These are phyloP conservation scores for Sherardia arvensis DNA, from an alignment of 257 asterid genomes.

Conservation along the genomic window DNA sequence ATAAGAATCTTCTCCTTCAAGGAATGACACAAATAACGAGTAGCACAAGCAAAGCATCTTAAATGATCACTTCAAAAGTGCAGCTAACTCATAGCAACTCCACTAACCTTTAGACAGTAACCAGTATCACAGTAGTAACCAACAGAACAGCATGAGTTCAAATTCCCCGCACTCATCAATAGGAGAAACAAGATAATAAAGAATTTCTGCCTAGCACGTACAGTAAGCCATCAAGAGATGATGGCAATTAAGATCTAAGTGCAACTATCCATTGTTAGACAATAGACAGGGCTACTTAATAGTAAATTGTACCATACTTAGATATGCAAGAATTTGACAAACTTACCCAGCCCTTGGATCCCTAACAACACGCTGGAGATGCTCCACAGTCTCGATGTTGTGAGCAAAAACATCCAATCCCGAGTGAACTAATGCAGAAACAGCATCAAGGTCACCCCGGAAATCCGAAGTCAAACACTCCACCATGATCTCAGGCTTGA, in stretches of 20 bases:
- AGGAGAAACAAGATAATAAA: no score
- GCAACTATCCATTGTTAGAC: background rate
- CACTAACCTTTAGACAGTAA: background rate
- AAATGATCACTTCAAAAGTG: background rate
- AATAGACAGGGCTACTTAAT: background rate
- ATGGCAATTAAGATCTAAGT: background rate
- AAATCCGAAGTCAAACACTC: slow-evolving; percentile 97
- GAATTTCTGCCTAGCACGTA: background rate
- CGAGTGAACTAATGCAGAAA: slow-evolving; percentile 62
- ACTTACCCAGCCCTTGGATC: slow-evolving; percentile 97
- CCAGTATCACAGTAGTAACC: background rate
- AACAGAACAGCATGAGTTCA: no score
- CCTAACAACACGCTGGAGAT: slow-evolving; percentile 87
- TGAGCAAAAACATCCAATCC: slow-evolving; percentile 97
- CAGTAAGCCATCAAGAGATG: background rate
- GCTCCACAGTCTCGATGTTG: slow-evolving; percentile 81
- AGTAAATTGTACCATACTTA: background rate
- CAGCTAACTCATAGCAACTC: background rate
- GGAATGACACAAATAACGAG: background rate
- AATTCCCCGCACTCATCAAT: no score
- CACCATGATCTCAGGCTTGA: slow-evolving; percentile 85
- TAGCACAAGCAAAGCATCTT: background rate
- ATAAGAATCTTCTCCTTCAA: background rate
- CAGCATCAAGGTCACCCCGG: slow-evolving; percentile 83
- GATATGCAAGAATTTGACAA: slow-evolving; percentile 8